phyloP scores from a whole-genome alignment of 2,329 filamentous ascomycete genomes.

The Phoma herbarum region DNA sequence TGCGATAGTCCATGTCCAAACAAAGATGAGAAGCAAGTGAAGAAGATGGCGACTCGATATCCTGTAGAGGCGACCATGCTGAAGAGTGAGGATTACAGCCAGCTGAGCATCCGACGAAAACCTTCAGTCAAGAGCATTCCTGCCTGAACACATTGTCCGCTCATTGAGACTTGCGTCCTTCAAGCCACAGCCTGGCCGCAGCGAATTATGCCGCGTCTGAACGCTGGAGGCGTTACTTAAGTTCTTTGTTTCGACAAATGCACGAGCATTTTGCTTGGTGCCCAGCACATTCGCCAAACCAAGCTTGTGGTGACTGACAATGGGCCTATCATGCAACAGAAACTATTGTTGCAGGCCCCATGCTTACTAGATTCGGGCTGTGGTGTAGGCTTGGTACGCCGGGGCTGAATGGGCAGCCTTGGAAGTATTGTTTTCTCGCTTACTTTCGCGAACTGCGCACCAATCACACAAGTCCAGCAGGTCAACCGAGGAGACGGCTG shows the following conservation, averaged over 20 bases:
- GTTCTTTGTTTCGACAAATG: not conserved
- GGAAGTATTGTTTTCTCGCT: not conserved
- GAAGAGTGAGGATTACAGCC: not conserved
- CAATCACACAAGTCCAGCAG: not conserved
- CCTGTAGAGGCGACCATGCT: not conserved
- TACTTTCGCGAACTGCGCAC: not conserved
- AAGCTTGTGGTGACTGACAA: not conserved
- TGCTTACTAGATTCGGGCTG: not conserved
- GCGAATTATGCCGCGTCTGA: not conserved
- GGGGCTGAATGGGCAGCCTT: not conserved
- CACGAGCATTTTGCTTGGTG: not conserved
- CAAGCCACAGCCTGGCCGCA: not conserved
- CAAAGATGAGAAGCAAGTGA: not conserved
- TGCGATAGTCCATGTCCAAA: not conserved
- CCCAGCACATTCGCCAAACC: not conserved
- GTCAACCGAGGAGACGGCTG: not conserved
- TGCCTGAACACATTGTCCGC: not conserved
- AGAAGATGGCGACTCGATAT: not conserved
- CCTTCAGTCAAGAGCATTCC: not conserved
- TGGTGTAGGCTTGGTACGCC: not conserved
- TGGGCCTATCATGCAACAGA: not conserved
- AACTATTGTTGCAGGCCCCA: not conserved
- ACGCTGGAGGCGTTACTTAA: not conserved
- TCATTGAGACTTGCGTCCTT: not conserved
- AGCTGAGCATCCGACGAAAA: not conserved